Base-by-base conservation (phyloP, 2,329 filamentous ascomycete genomes). In the Diplodia intermedia region DNA sequence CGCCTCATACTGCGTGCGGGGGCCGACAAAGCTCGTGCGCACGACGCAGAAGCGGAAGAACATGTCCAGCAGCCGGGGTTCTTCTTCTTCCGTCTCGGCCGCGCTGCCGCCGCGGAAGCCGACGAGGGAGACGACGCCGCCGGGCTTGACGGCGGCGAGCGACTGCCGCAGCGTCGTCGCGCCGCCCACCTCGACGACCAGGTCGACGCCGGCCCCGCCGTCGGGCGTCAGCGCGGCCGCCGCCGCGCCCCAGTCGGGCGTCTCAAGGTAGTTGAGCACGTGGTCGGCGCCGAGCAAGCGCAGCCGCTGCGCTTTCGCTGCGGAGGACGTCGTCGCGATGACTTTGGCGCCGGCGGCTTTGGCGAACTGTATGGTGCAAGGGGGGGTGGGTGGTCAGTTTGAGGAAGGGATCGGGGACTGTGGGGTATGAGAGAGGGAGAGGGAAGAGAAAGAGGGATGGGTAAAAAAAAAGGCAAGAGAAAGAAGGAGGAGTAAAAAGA, bases 171-270 rank as follows among this genome's bases (percentile, higher is more conserved):
- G 82, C 0, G 88, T 90, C 18, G 81, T 83, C 0, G 86, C 81
- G 0, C 89, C 89, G 12, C 87, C 89, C 18, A 91, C 85, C 71
- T 92, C 90, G 43, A 90, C 73, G 43, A 91, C 79, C 69, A 89
- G 82, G 71, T 91, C 85, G 6, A 90, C 85, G 15, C 90, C 90
- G 1, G 72, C 73, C 15, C 83, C 83, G 0, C 31, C 31, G 31
- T 79, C 75, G 0, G 71, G 61, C 8, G 85, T 86, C 5, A 87
- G 74, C 55, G 77, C 79, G 69, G 82, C 82, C 0, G 84, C 86
- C 3, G 80, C 80, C 73, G 84, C 79, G 49, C 86, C 86, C 86
- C 86, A 89, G 71, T 83, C 81, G 0, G 77, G 69, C 47, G 82
- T 82, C 36, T 82, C 79, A 60, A 79, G 79, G 78, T 89, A 88